A percentile compares a stretch with the other conserved stretches of the same genome.
phyloP scores from a whole-genome alignment of 108 stramenopile genomes.

The Pseudonitzschia delicatissima region DNA sequence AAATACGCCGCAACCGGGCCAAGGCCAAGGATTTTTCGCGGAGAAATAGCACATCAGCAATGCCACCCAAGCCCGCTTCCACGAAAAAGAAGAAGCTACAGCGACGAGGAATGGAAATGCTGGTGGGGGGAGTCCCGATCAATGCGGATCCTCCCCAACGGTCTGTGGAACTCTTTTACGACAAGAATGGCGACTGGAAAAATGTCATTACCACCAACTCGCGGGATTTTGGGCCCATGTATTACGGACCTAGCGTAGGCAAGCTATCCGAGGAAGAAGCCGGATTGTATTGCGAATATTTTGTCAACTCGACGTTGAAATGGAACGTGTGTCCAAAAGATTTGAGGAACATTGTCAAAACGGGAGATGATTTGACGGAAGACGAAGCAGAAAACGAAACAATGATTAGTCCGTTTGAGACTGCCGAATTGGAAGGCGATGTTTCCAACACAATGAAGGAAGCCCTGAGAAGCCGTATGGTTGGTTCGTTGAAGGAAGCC shows the following conservation, averaged over 20 bases:
- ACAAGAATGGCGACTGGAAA: slow-evolving; percentile 40
- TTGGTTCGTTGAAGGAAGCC: slow-evolving; percentile 2
- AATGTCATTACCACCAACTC: slow-evolving; percentile 55
- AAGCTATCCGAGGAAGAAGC: slow-evolving; percentile 43
- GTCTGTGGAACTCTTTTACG: slow-evolving; percentile 59
- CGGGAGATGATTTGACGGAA: slow-evolving; percentile 3
- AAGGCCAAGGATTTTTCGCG: neutral
- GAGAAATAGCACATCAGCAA: neutral
- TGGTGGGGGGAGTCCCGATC: slow-evolving; percentile 83
- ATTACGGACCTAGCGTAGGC: slow-evolving; percentile 48
- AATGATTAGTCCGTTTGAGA: no score
- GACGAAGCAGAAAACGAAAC: slow-evolving; percentile 13
- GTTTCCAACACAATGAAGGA: slow-evolving; percentile 21
- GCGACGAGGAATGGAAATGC: slow-evolving; percentile 88
- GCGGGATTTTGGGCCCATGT: slow-evolving; percentile 73
- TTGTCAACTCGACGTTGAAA: slow-evolving; percentile 50
- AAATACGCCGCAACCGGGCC: slow-evolving; percentile 28
- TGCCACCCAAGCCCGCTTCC: neutral
- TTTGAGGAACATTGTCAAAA: slow-evolving; percentile 40
- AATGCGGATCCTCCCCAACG: slow-evolving; percentile 84
- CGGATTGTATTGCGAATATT: slow-evolving; percentile 71
- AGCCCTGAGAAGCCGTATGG: neutral
- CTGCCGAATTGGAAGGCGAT: no score
- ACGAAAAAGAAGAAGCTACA: slow-evolving; percentile 56
- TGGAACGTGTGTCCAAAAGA: slow-evolving; percentile 85